Conservation (phyloP, 2,329 filamentous ascomycete genomes). For the Aureobasidium sp. region DNA sequence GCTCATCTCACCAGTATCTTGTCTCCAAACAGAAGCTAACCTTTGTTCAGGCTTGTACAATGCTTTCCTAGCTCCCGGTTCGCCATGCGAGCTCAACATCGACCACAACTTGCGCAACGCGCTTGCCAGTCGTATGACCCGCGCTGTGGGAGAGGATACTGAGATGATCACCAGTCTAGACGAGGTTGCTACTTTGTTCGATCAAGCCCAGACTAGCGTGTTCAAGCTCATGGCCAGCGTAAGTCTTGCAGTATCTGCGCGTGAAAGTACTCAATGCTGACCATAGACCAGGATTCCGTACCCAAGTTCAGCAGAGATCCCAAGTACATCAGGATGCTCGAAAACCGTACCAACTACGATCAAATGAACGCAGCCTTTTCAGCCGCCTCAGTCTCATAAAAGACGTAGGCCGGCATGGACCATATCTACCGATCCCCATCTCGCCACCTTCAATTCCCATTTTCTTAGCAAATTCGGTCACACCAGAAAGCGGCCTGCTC, state of each 20-base stretch:
- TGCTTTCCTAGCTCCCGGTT: slow-evolving; percentile 95
- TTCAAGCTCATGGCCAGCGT: slow-evolving; percentile 99
- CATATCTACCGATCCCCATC: not conserved
- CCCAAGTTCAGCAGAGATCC: slow-evolving; percentile 71
- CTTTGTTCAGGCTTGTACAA: slow-evolving; percentile 81
- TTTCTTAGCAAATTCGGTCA: slow-evolving; percentile 2
- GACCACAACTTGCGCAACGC: slow-evolving; percentile 96
- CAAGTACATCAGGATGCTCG: slow-evolving; percentile 65
- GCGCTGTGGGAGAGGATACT: slow-evolving; percentile 92
- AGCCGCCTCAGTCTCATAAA: slow-evolving; percentile 26
- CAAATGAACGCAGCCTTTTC: slow-evolving; percentile 31
- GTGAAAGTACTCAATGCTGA: slow-evolving; percentile 30
- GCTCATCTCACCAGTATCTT: slow-evolving; percentile 30
- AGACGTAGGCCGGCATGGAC: not conserved
- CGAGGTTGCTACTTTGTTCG: slow-evolving; percentile 91
- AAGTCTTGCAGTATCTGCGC: slow-evolving; percentile 52
- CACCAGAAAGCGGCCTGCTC: not conserved
- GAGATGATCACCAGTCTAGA: slow-evolving; percentile 93
- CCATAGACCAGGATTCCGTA: slow-evolving; percentile 61
- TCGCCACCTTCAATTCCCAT: not conserved
- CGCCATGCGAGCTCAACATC: slow-evolving; percentile 97
- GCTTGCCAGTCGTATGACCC: slow-evolving; percentile 96
- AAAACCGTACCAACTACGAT: slow-evolving; percentile 64
- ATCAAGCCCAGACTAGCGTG: slow-evolving; percentile 94
- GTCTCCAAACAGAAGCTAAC: slow-evolving; percentile 28